These are phyloP conservation scores for Leccinum solheimii DNA, from an alignment of 1,284 basidiomycete species.

Conservation along the genomic window DNA sequence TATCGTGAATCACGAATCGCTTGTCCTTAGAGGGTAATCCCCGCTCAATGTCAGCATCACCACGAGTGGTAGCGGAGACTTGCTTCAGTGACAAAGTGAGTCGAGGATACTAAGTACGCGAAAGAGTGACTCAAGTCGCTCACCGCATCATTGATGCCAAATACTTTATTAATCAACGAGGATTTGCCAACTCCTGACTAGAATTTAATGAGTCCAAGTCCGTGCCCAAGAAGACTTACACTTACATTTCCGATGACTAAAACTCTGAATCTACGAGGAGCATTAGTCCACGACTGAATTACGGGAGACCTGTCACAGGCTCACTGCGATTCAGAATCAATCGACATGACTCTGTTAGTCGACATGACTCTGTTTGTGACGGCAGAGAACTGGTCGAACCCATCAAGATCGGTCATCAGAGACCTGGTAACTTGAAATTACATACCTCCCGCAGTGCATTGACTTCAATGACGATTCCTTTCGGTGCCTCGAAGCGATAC, in stretches of 20 bases:
- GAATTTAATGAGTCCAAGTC: neutral
- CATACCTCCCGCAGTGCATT: conserved; percentile 1
- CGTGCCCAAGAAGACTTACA: neutral
- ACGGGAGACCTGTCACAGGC: neutral
- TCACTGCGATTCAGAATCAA: conserved; percentile 12
- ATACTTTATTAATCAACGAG: conserved; percentile 12
- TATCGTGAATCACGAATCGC: conserved; percentile 22
- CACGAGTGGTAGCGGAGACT: conserved; percentile 4
- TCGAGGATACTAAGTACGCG: neutral
- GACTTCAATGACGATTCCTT: neutral
- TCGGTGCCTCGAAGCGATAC: neutral
- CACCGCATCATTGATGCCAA: conserved; percentile 17
- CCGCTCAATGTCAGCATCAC: conserved; percentile 6
- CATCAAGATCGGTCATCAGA: neutral
- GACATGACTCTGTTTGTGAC: conserved; percentile 4
- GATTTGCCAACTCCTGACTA: conserved; percentile 24
- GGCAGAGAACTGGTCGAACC: conserved; percentile 1
- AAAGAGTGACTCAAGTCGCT: neutral
- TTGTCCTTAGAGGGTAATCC: conserved; percentile 13
- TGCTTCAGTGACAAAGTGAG: conserved; percentile 6
- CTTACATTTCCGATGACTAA: conserved; percentile 20
- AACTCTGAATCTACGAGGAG: conserved; percentile 14
- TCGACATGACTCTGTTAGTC: neutral
- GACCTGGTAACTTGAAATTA: neutral
- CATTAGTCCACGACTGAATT: neutral